Evolutionary conservation across 2,329 filamentous ascomycete genomes (phyloP).

Genomic region (Aspergillus caelatus): DNA sequence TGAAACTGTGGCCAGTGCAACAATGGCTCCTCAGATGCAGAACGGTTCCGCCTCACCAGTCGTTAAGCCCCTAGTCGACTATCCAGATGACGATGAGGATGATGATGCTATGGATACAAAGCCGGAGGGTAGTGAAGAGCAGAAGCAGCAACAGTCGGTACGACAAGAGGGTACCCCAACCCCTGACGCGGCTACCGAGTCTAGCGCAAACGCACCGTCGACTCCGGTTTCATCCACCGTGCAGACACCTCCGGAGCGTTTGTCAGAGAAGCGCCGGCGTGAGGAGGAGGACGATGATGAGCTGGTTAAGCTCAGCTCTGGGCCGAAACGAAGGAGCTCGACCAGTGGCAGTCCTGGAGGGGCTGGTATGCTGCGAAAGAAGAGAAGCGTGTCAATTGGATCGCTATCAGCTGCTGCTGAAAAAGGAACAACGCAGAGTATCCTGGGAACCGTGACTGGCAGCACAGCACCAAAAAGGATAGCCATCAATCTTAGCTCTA

Average conservation of each 20-base stretch:
- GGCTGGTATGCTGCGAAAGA: conserved; percentile 36
- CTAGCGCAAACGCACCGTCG: conserved; percentile 28
- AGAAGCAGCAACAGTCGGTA: conserved; percentile 17
- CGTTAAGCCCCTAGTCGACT: conserved; percentile 81
- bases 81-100: conserved; percentile 86
- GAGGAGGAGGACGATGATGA: conserved; percentile 90
- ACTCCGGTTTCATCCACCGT: conserved; percentile 26
- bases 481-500: conserved; percentile 42
- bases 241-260: conserved; percentile 67
- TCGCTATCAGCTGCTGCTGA: conserved; percentile 27
- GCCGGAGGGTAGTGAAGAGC: conserved; percentile 29
- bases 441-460: conserved; percentile 14
- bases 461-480: conserved; percentile 40
- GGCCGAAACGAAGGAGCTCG: conserved; percentile 50
- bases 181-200: conserved; percentile 26
- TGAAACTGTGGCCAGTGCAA: conserved; percentile 41
- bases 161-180: conserved; percentile 22
- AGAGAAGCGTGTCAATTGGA: conserved; percentile 35
- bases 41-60: conserved; percentile 66
- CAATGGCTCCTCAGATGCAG: conserved; percentile 32
- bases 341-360: conserved; percentile 38
- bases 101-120: conserved; percentile 68
- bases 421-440: conserved; percentile 25
- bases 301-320: conserved; percentile 73
- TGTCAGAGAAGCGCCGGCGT: conserved; percentile 85